These are phyloP conservation scores for Boletus rubescentipes DNA, from an alignment of 768 basidiomycete species.

Conservation along the genomic window DNA sequence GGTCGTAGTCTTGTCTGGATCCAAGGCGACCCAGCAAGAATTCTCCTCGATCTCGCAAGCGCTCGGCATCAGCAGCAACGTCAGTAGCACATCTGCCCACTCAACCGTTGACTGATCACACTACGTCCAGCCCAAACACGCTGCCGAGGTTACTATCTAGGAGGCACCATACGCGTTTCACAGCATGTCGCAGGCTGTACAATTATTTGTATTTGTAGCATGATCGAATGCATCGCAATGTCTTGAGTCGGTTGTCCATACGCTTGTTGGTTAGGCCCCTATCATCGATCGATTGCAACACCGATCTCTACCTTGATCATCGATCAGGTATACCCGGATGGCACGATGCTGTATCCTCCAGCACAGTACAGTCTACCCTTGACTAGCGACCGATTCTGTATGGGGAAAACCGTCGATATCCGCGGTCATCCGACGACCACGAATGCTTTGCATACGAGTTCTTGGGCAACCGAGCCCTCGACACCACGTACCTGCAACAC, in stretches of 20 bases:
- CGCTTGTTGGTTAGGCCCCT: neutral
- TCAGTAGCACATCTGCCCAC: slow-evolving; percentile 16
- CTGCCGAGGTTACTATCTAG: no score
- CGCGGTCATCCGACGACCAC: neutral
- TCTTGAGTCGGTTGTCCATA: neutral
- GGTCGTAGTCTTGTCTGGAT: slow-evolving; percentile 48
- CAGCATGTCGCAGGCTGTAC: no score
- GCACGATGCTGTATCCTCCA: neutral
- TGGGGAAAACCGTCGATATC: neutral
- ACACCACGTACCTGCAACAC: neutral
- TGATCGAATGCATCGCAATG: slow-evolving; percentile 1
- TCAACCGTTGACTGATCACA: neutral
- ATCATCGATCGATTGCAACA: neutral
- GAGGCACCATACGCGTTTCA: no score
- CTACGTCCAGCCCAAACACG: no score
- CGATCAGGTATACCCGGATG: neutral
- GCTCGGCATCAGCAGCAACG: slow-evolving; percentile 40
- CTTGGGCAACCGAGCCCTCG: slow-evolving; percentile 3
- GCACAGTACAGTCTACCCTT: neutral
- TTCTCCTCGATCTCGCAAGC: slow-evolving; percentile 47
- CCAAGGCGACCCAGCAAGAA: slow-evolving; percentile 46
- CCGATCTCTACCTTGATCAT: neutral
- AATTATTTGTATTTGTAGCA: no score
- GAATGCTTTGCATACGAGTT: neutral
- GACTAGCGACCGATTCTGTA: no score